These are phyloP conservation scores for Solanum corneliomulleri DNA, from an alignment of 257 asterid genomes.

Conservation along the genomic window DNA sequence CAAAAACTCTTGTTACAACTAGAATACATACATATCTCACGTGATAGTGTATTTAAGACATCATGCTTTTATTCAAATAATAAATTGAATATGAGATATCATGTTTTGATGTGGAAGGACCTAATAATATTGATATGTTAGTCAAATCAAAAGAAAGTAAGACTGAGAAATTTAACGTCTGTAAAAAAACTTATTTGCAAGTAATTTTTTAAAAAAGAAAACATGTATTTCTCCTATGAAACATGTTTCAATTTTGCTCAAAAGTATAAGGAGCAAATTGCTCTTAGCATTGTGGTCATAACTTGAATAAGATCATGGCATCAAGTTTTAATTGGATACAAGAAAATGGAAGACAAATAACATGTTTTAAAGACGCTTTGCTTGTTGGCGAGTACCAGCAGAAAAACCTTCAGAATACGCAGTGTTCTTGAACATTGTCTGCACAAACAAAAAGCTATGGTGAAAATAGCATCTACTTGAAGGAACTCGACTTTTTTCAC, in stretches of 20 bases:
- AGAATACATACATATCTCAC: not conserved
- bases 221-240: not conserved
- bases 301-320: not conserved
- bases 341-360: not conserved
- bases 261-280: not conserved
- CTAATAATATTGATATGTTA: not conserved
- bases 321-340: not conserved
- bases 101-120: not conserved
- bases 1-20: not conserved
- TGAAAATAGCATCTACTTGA: not conserved
- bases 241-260: not conserved
- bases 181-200: not conserved
- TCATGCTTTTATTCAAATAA: not conserved
- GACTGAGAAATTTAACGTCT: not conserved
- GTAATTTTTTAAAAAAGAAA: not conserved
- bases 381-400: slow-evolving; percentile 40
- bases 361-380: slow-evolving; percentile 23
- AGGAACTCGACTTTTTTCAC: not conserved
- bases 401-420: slow-evolving; percentile 66
- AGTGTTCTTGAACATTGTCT: slow-evolving; percentile 55
- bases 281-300: not conserved
- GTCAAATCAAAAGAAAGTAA: not conserved
- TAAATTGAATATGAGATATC: not conserved
- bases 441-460: slow-evolving; percentile 5
- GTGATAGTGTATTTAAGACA: not conserved